Evolutionary conservation across 2,329 filamentous ascomycete species (phyloP), one percentile per base, ranked within the genome.

Genomic region (Penicillium fuscoglaucum): DNA sequence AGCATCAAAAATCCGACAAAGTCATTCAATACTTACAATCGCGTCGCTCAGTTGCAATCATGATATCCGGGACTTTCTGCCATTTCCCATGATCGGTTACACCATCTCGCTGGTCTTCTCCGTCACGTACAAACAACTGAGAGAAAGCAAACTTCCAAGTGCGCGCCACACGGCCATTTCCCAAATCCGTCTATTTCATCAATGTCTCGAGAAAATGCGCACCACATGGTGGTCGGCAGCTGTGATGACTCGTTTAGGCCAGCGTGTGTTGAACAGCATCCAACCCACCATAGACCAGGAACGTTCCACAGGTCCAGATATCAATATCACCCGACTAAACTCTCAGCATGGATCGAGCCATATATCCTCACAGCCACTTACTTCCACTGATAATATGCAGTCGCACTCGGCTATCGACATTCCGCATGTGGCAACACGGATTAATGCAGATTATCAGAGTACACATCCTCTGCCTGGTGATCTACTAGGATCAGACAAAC

Each of bases 71-170:
- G 24, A 61, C 4, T 43, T 61, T 0, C 19, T 49, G 9, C 63
- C 63, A 12, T 24, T 65, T n/a, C 61, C 61, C 8, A 52, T 62
- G 26, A 28, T 62, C n/a, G 31, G 61, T 24, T 64, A 65, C 56
- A 48, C 58, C 17, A 47, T 66, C 37, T 63, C 63, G 1, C 48
- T 66, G 5, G 60, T 29, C 5, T 64, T 64, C 39, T 62, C 60
- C 4, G 49, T 66, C 6, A 52, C 63, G 0, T 66, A 64, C 47
- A 66, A 62, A 37, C 61, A 61, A 4, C 41, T 55, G 17, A 56
- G 61, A 44, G 41, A 53, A n/a, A 61, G 55, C 28, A 56, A 58
- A 35, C 47, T 64, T 7, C 54, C 45, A 7, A 64, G 58, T 33
- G 52, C 55, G 0, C 60, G 59, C 35, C 10, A 45, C 21, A 54